Base-by-base conservation (phyloP, 169 alveolate genomes). In the Plasmodium vivax region DNA sequence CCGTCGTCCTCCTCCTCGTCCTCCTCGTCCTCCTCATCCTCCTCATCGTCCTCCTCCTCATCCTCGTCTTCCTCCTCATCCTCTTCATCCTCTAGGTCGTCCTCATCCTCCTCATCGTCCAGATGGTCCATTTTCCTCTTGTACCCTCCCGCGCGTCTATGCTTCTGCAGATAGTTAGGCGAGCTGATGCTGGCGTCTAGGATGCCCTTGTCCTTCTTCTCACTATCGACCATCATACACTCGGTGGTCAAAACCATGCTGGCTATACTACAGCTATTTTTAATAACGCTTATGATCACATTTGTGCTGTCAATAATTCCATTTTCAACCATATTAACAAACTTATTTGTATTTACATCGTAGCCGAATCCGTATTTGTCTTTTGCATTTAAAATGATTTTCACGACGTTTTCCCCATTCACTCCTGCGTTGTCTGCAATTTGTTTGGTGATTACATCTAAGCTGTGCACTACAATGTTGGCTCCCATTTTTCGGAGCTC, bases 271-370 rank as follows among this genome's bases (percentile, higher is more conserved):
- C 97, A 94, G 71, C 98, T 88, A 93, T 97, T 97, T 75, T 97
- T 98, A 54, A 97, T 97, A 92, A 98, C 98, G 47, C 97, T 93
- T 74, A 96, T 95, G 45, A 97, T 95, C 45, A 97, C 98, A 93
- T 97, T 97, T n/a, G 98, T 97, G 12, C 98, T 98, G 41, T 97
- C 98, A 30, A 97, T 97, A 47, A 97, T 98, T 10, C 98, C 98
- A 83, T 96, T 97, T 88, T 96, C 95, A n/a, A 97, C 97, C 98
- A 97, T 97, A 93, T 97, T 98, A 0, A 98, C 98, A 81, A 96
- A 97, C 82, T 93, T 93, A 80, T 96, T 97, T 71, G 98, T 97
- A 93, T 97, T 97, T 2, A 98, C 98, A 92, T 97, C 97, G 97
- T 98, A 97, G 0, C 98, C 98, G 56, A 94, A 97, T 19, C 98